phyloP scores from a whole-genome alignment of 1,284 basidiomycete genomes.

The Exobasidium rhododendri region DNA sequence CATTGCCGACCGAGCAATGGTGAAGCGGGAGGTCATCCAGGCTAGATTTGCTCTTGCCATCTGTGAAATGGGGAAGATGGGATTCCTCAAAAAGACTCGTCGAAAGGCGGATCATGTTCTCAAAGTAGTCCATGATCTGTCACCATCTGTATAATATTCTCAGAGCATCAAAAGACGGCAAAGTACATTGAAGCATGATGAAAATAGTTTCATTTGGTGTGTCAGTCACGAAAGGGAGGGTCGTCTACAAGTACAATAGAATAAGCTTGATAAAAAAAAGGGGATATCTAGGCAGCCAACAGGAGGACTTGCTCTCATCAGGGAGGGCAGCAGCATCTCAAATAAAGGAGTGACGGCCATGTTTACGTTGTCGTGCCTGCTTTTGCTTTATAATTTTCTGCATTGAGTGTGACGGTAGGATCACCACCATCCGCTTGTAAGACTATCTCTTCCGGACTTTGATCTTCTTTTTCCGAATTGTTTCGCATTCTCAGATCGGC shows the following conservation, averaged over 20 bases:
- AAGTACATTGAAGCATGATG: too few relatives aligned
- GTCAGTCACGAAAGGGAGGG: too few relatives aligned
- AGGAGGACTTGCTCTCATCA: too few relatives aligned
- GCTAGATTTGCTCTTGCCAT: conserved; percentile 44
- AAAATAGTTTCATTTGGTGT: too few relatives aligned
- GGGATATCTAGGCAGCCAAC: too few relatives aligned
- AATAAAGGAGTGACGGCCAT: too few relatives aligned
- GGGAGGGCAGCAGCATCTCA: too few relatives aligned
- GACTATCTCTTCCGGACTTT: not conserved
- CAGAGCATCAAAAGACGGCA: too few relatives aligned
- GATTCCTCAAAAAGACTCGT: conserved; percentile 39
- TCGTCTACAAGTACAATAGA: conserved; percentile 4
- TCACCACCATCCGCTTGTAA: not conserved
- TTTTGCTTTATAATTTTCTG: conserved; percentile 10
- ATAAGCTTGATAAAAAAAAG: too few relatives aligned
- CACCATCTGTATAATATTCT: conserved; percentile 3
- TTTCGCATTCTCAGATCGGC: not conserved
- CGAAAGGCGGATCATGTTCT: conserved; percentile 44
- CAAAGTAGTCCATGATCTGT: conserved; percentile 46
- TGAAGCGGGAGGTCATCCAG: conserved; percentile 19
- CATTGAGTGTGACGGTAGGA: conserved; percentile 1
- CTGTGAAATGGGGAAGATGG: conserved; percentile 45
- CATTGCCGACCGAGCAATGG: conserved; percentile 6
- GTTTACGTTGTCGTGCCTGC: conserved; percentile 13
- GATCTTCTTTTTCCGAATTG: not conserved